Evolutionary conservation across 2,329 filamentous ascomycete genomes (phyloP).

Genomic region (Fusarium abutilonis): DNA sequence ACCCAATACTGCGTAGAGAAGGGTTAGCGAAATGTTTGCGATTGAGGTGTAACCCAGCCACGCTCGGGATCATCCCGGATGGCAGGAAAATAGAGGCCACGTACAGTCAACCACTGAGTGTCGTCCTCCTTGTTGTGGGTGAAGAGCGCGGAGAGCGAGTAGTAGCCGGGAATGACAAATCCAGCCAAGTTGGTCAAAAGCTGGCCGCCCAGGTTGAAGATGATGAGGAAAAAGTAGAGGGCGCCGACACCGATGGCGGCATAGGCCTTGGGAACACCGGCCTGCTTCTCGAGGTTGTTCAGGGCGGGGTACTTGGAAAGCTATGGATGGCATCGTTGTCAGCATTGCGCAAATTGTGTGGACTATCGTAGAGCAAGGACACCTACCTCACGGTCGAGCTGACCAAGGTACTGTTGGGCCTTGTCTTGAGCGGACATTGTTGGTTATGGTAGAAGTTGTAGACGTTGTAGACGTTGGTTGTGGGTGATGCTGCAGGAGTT

Average conservation of each 20-base stretch:
- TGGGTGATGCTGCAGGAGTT: conserved; percentile 29
- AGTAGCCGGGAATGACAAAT: conserved; percentile 85
- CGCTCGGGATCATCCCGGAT: conserved; percentile 12
- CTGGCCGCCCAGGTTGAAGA: conserved; percentile 91
- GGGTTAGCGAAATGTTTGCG: conserved; percentile 49
- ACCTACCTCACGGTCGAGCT: conserved; percentile 85
- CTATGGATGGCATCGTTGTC: conserved; percentile 57
- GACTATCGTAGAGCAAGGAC: conserved; percentile 4
- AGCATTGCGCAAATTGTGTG: conserved; percentile 39
- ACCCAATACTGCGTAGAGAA: conserved; percentile 78
- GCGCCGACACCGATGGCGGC: conserved; percentile 78
- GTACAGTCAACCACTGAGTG: conserved; percentile 80
- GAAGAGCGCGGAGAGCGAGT: conserved; percentile 83
- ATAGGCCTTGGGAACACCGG: conserved; percentile 85
- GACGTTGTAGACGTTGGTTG: conserved; percentile 43
- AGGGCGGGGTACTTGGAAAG: conserved; percentile 86
- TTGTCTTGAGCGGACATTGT: conserved; percentile 78
- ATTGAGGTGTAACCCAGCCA: conserved; percentile 3
- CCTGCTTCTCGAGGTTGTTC: conserved; percentile 87
- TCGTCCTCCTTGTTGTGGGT: conserved; percentile 76
- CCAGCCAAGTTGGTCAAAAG: conserved; percentile 88
- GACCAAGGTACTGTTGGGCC: conserved; percentile 77
- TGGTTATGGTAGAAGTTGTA: conserved; percentile 10
- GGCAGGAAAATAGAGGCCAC: conserved; percentile 45
- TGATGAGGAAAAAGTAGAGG: conserved; percentile 89